Percentiles rank a stretch among this genome's conserved stretches.
These are phyloP conservation scores for Moesziomyces sp. DNA, from an alignment of 1,284 basidiomycete genomes.

Conservation along the genomic window DNA sequence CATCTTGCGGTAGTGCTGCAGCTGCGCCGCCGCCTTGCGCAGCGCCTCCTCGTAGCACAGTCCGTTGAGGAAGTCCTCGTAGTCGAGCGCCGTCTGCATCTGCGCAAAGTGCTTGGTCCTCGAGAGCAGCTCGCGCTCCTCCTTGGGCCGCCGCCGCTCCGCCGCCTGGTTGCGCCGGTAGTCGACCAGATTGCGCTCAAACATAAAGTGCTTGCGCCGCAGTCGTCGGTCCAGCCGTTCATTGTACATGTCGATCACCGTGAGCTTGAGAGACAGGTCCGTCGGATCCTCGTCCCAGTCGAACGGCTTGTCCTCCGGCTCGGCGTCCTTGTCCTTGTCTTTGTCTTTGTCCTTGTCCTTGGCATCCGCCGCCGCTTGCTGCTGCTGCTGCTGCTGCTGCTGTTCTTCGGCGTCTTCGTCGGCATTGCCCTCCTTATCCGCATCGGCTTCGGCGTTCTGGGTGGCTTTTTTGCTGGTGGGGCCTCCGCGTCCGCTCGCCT, in stretches of 20 bases:
- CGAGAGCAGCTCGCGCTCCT: conserved; percentile 89
- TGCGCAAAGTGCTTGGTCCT: conserved; percentile 91
- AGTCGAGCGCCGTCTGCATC: conserved; percentile 90
- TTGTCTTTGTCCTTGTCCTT: conserved; percentile 55
- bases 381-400: conserved; percentile 1
- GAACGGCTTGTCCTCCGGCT: conserved; percentile 58
- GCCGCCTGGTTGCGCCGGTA: conserved; percentile 85
- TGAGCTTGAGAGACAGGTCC: conserved; percentile 89
- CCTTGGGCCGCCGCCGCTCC: conserved; percentile 88
- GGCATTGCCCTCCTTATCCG: conserved; percentile 50
- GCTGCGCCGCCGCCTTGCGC: conserved; percentile 55
- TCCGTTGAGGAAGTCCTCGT: conserved; percentile 87
- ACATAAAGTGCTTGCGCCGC: conserved; percentile 89
- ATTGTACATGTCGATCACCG: conserved; percentile 90
- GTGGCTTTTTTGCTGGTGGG: conserved; percentile 58
- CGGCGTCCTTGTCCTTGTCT: conserved; percentile 47
- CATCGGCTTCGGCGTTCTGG: conserved; percentile 36
- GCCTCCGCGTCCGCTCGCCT: conserved; percentile 75
- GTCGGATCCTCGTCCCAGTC: conserved; percentile 78
- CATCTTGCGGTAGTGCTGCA: conserved; percentile 64
- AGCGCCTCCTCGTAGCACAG: conserved; percentile 73
- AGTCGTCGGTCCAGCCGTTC: conserved; percentile 88
- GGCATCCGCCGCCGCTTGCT: conserved; percentile 31
- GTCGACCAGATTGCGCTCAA: conserved; percentile 89
- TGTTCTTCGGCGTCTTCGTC: conserved; percentile 27